These are phyloP conservation scores for Colletotrichum sp. DNA, from an alignment of 2,329 filamentous ascomycete genomes.

Conservation along the genomic window DNA sequence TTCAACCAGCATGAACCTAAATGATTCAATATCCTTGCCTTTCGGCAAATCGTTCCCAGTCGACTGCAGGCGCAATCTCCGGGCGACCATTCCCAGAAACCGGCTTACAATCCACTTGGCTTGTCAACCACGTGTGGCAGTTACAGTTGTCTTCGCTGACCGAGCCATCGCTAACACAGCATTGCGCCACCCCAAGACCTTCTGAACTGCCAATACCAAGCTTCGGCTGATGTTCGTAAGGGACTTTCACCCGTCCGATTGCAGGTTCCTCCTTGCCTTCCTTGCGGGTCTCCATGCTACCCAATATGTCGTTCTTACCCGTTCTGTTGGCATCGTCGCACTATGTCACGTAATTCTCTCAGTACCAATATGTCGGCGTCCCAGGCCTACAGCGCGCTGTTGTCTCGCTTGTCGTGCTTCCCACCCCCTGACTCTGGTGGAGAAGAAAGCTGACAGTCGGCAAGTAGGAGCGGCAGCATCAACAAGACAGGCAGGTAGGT, in stretches of 20 bases:
- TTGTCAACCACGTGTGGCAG: background rate
- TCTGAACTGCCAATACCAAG: background rate
- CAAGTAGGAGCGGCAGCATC: background rate
- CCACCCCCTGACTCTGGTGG: background rate
- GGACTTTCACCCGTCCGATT: background rate
- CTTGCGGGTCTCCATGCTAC: background rate
- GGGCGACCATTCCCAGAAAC: background rate
- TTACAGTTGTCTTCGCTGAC: background rate
- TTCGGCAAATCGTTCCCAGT: background rate
- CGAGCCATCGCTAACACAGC: constrained; percentile 4
- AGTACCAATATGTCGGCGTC: background rate
- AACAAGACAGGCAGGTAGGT: background rate
- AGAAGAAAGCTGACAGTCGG: background rate
- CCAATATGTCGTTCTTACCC: background rate
- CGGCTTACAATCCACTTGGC: background rate
- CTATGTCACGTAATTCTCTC: background rate
- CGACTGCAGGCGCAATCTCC: background rate
- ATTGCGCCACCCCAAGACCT: background rate
- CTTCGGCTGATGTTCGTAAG: background rate
- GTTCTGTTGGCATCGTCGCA: background rate
- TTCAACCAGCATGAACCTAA: background rate
- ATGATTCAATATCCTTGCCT: constrained; percentile 7
- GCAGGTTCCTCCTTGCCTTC: background rate
- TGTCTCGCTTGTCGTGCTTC: background rate
- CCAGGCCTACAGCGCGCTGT: background rate